These are phyloP conservation scores for Sugiyamaella sp. DNA, from an alignment of 1,139 yeast genomes.

Conservation along the genomic window DNA sequence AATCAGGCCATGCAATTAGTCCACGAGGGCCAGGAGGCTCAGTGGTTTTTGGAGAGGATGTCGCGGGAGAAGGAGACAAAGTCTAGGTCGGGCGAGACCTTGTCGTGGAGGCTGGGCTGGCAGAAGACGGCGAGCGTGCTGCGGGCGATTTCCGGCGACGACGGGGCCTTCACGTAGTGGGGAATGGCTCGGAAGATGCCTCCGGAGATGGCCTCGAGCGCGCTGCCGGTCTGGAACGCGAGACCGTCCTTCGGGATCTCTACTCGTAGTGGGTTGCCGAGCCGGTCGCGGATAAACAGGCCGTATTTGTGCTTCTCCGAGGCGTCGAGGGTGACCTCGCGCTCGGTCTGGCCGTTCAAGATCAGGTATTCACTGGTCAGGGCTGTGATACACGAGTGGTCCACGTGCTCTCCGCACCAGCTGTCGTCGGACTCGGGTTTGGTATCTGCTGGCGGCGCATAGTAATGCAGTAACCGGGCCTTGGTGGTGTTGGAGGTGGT, in stretches of 20 bases:
- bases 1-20: not conserved
- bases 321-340: not conserved
- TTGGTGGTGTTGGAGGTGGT: slow-evolving; percentile 57
- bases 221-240: slow-evolving; percentile 69
- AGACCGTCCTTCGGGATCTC: slow-evolving; percentile 57
- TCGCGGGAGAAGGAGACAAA: slow-evolving; percentile 54
- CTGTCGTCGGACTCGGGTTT: slow-evolving; percentile 32
- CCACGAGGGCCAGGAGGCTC: slow-evolving; percentile 11
- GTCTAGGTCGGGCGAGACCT: slow-evolving; percentile 50
- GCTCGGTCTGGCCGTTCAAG: slow-evolving; percentile 42
- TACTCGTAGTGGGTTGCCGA: slow-evolving; percentile 53
- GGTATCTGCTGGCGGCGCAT: slow-evolving; percentile 35
- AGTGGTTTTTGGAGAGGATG: slow-evolving; percentile 34
- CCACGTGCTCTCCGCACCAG: slow-evolving; percentile 71
- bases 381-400: slow-evolving; percentile 66
- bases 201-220: slow-evolving; percentile 56
- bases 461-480: slow-evolving; percentile 63
- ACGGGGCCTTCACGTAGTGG: slow-evolving; percentile 53
- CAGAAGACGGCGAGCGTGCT: slow-evolving; percentile 67
- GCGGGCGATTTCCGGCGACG: slow-evolving; percentile 44
- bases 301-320: slow-evolving; percentile 42
- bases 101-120: slow-evolving; percentile 60
- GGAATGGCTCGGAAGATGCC: slow-evolving; percentile 62
- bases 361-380: slow-evolving; percentile 59
- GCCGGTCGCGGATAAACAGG: slow-evolving; percentile 55